Percentiles rank a stretch among this genome's conserved stretches.
phyloP scores from a whole-genome alignment of 176 grass and related monocot genomes.

The Pontederia crassipes region DNA sequence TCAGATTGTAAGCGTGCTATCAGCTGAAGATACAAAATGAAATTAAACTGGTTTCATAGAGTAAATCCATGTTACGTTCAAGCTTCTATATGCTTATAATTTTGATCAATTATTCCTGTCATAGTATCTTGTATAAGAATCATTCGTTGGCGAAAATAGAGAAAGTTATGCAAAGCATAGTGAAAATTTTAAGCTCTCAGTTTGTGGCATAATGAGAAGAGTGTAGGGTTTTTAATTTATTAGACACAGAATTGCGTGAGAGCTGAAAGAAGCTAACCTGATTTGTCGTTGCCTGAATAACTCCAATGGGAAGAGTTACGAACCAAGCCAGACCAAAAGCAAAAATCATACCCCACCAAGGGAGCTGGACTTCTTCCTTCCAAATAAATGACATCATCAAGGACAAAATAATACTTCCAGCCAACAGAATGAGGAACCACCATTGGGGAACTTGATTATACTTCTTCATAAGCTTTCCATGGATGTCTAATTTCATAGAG shows the following conservation, averaged over 20 bases:
- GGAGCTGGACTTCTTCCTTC: slow-evolving; percentile 84
- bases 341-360: slow-evolving; percentile 96
- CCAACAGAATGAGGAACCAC: slow-evolving; percentile 81
- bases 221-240: not conserved
- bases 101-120: too few relatives aligned
- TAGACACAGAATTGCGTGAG: not conserved
- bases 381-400: slow-evolving; percentile 74
- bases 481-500: slow-evolving; percentile 46
- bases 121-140: too few relatives aligned
- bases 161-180: too few relatives aligned
- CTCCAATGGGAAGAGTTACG: slow-evolving; percentile 83
- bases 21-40: not conserved
- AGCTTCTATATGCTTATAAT: too few relatives aligned
- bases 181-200: too few relatives aligned
- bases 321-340: slow-evolving; percentile 79
- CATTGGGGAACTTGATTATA: slow-evolving; percentile 94
- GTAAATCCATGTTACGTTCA: too few relatives aligned
- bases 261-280: slow-evolving; percentile 35
- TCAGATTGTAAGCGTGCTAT: not conserved
- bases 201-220: too few relatives aligned
- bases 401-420: slow-evolving; percentile 61
- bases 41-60: too few relatives aligned
- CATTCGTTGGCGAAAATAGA: too few relatives aligned
- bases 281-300: slow-evolving; percentile 96
- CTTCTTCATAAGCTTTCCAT: slow-evolving; percentile 75